phyloP scores from a whole-genome alignment of 2,329 filamentous ascomycete genomes.

The Botryosphaeria dothidea region DNA sequence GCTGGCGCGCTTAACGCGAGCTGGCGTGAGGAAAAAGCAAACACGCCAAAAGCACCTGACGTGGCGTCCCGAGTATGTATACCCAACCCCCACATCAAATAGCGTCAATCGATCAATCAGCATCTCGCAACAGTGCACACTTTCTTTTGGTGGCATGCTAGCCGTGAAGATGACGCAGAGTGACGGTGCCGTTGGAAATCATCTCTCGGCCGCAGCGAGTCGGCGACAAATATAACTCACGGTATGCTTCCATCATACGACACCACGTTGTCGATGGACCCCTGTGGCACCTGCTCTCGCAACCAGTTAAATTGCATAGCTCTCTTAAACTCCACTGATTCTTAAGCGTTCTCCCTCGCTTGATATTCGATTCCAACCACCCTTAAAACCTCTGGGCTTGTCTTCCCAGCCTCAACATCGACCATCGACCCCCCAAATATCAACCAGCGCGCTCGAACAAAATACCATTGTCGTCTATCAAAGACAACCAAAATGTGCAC shows the following conservation, averaged over 20 bases:
- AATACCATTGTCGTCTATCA: background rate
- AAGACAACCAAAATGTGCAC: background rate
- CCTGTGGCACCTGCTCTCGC: constrained; percentile 7
- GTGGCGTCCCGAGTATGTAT: constrained; percentile 11
- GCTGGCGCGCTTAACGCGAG: background rate
- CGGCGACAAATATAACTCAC: background rate
- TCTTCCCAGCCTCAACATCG: background rate
- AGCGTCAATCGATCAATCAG: background rate
- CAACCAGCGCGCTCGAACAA: background rate
- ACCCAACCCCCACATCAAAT: constrained; percentile 4
- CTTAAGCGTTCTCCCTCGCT: background rate
- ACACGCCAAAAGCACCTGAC: constrained; percentile 17
- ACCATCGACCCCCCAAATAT: background rate
- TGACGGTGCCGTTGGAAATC: background rate
- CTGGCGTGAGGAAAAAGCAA: constrained; percentile 9
- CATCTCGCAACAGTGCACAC: background rate
- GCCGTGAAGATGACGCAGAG: constrained; percentile 1
- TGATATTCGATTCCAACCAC: background rate
- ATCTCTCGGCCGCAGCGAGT: background rate
- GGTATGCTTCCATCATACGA: constrained; percentile 9
- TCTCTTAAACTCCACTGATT: background rate
- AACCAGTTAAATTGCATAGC: constrained; percentile 7
- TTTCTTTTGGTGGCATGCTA: background rate
- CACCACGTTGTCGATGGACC: constrained; percentile 2
- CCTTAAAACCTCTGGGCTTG: background rate